These are phyloP conservation scores for Chlorokybus atmophyticus DNA, from an alignment of 139 green algal genomes.

Conservation along the genomic window DNA sequence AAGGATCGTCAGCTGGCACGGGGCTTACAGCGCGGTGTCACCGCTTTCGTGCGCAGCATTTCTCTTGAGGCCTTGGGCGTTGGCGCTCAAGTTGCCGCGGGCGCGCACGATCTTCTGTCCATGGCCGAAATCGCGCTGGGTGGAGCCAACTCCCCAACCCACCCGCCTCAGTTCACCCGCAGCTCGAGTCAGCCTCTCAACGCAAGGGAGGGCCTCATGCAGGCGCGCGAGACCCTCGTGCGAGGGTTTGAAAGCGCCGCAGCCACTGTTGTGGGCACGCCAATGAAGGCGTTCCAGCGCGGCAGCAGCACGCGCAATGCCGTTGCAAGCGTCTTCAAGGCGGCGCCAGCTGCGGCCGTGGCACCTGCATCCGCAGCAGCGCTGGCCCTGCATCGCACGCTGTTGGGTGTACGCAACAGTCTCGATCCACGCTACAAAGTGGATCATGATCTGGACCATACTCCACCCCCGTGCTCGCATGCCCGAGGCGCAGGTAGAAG, in stretches of 20 bases:
- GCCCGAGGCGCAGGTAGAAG: no score
- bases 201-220: neutral
- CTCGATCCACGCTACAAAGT: no score
- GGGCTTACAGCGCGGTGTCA: constrained; percentile 1
- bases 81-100: neutral
- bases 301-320: neutral
- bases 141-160: no score
- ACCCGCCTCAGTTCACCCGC: no score
- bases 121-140: no score
- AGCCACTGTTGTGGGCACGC: neutral
- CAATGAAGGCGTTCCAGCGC: constrained; percentile 6
- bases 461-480: no score
- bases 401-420: constrained; percentile 13
- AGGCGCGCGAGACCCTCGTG: constrained; percentile 5
- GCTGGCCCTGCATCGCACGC: neutral
- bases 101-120: neutral
- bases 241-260: constrained; percentile 1
- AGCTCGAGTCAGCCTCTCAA: no score
- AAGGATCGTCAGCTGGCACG: neutral
- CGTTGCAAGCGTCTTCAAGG: neutral
- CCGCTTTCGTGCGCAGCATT: neutral
- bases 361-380: constrained; percentile 6
- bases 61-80: neutral
- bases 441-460: no score
- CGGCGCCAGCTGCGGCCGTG: constrained; percentile 4